These are phyloP conservation scores for Xylaria multiplex DNA, from an alignment of 2,329 filamentous ascomycete species.

Conservation along the genomic window DNA sequence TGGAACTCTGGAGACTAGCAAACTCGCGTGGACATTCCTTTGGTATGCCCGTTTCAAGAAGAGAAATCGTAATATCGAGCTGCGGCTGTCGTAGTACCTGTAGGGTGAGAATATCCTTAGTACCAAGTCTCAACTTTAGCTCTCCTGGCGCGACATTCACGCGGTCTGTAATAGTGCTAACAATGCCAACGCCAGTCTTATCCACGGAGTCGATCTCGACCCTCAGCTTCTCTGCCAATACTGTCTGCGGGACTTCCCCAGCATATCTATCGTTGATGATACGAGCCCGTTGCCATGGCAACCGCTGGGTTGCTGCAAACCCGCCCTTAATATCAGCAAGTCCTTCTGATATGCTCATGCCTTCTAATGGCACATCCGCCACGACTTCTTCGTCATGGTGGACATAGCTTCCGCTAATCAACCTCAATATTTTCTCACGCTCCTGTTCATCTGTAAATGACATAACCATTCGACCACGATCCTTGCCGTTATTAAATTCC, in stretches of 20 bases:
- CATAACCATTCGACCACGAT: constrained; percentile 77
- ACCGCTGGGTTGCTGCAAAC: constrained; percentile 59
- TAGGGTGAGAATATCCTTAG: constrained; percentile 69
- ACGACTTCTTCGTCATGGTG: constrained; percentile 75
- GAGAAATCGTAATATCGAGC: constrained; percentile 78
- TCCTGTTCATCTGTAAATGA: constrained; percentile 80
- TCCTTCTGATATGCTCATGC: constrained; percentile 69
- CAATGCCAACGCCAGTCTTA: constrained; percentile 46
- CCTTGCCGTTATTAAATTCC: constrained; percentile 72
- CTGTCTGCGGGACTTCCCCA: constrained; percentile 71
- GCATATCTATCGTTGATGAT: constrained; percentile 78
- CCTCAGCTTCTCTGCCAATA: constrained; percentile 80
- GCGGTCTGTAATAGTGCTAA: constrained; percentile 81
- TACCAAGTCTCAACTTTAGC: constrained; percentile 72
- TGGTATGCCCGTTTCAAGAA: constrained; percentile 73
- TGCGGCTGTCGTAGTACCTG: constrained; percentile 78
- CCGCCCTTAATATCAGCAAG: constrained; percentile 60
- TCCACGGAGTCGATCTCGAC: constrained; percentile 79
- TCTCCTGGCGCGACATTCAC: constrained; percentile 84
- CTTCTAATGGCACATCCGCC: constrained; percentile 73
- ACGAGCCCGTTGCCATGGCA: constrained; percentile 73
- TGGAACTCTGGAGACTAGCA: constrained; percentile 65
- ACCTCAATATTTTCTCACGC: constrained; percentile 74
- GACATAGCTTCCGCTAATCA: constrained; percentile 78
- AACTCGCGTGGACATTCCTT: constrained; percentile 72